Evolutionary conservation across 164 flowering plant species (phyloP).

Genomic region (Amborella trichopoda): DNA sequence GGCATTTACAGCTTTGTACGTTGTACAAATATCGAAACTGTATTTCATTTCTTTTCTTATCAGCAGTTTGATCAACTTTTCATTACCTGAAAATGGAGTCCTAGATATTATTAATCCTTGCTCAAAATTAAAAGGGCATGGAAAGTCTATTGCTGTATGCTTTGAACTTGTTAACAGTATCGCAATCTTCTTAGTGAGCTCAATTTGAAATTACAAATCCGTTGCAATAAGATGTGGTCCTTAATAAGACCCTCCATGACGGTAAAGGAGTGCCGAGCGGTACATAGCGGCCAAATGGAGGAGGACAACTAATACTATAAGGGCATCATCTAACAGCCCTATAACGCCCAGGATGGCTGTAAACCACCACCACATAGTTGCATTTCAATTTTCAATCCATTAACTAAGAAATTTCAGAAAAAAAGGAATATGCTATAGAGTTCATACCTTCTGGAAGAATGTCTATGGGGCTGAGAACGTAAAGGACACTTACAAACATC

Average conservation of each 20-base stretch:
- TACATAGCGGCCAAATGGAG: slow-evolving; percentile 76
- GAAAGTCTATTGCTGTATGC: too few relatives aligned
- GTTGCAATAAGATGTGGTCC: too few relatives aligned
- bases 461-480: slow-evolving; percentile 78
- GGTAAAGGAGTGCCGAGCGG: slow-evolving; percentile 64
- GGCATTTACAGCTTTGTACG: too few relatives aligned
- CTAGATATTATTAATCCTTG: too few relatives aligned
- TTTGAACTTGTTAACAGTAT: too few relatives aligned
- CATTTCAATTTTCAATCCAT: not conserved
- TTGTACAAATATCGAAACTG: too few relatives aligned
- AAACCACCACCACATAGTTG: not conserved
- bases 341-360: slow-evolving; percentile 48
- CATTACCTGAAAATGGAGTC: too few relatives aligned
- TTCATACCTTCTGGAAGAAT: slow-evolving; percentile 83
- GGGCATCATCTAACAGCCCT: slow-evolving; percentile 75
- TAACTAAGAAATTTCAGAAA: not conserved
- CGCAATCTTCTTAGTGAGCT: too few relatives aligned
- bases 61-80: too few relatives aligned
- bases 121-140: too few relatives aligned
- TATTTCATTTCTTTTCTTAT: too few relatives aligned
- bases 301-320: slow-evolving; percentile 51
- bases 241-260: slow-evolving; percentile 72
- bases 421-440: not conserved
- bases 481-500: slow-evolving; percentile 47
- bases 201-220: too few relatives aligned